A percentile compares a stretch with the other conserved stretches of the same genome.
Conservation (phyloP, 2,329 filamentous ascomycete genomes). For the Thielaviopsis cerberus region DNA sequence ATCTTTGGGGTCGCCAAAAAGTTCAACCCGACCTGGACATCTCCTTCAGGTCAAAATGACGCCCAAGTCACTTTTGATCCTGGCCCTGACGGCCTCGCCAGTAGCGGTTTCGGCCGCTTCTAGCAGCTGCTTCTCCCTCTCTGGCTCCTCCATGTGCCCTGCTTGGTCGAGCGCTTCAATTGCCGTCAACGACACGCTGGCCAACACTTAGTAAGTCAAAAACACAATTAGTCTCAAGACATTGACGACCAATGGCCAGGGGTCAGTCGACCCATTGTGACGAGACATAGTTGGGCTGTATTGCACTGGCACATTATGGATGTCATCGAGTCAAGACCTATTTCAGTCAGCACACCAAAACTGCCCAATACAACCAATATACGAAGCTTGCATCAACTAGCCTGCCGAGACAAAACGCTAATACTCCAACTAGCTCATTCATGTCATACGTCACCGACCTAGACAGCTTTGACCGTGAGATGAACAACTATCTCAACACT, state of each 20-base stretch:
- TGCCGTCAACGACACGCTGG: constrained; percentile 4
- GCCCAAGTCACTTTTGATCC: constrained; percentile 5
- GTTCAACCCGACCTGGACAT: not conserved
- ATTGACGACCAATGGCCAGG: not conserved
- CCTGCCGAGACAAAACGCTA: not conserved
- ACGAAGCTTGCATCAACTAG: constrained; percentile 25
- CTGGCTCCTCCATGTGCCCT: constrained; percentile 7
- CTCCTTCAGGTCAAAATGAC: constrained; percentile 4
- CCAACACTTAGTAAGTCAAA: constrained; percentile 10
- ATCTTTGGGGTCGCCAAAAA: not conserved
- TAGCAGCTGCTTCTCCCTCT: constrained; percentile 9
- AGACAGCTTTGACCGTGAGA: constrained; percentile 56
- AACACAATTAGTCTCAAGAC: not conserved
- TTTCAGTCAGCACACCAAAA: too few relatives aligned
- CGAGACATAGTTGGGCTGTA: not conserved
- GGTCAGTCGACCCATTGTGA: not conserved
- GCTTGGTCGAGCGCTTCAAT: constrained; percentile 10
- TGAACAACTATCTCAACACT: constrained; percentile 54
- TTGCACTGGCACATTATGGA: constrained; percentile 34
- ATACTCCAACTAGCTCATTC: constrained; percentile 46
- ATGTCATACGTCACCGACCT: constrained; percentile 61
- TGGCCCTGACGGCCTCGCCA: constrained; percentile 5
- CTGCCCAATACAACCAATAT: too few relatives aligned
- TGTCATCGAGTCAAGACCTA: too few relatives aligned
- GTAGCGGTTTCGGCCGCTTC: constrained; percentile 6